A percentile compares a stretch with the other conserved stretches of the same genome.
Evolutionary conservation across 2,329 filamentous ascomycete genomes (phyloP).

Genomic region (Trichoderma semiorbis): DNA sequence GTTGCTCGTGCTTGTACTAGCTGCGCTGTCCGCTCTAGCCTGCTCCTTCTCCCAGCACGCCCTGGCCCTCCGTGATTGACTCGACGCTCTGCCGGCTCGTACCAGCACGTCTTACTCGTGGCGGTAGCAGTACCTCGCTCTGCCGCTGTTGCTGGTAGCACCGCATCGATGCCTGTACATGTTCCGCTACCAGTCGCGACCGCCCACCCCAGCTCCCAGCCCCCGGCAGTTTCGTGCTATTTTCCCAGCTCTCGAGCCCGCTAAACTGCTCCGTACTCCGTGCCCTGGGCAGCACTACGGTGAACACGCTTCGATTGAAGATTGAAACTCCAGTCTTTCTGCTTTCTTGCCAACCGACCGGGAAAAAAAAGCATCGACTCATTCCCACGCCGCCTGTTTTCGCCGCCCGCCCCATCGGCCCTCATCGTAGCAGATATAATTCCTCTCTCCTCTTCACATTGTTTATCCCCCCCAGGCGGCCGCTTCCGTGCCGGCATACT

Average conservation of each 20-base stretch:
- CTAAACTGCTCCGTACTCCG: conserved; percentile 9
- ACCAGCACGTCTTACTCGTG: background rate
- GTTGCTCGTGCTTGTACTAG: background rate
- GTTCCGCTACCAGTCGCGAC: background rate
- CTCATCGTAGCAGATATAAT: background rate
- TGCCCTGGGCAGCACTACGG: conserved; percentile 14
- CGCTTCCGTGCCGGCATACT: background rate
- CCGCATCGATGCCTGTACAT: background rate
- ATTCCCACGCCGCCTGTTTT: background rate
- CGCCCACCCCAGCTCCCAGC: background rate
- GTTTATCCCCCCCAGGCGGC: background rate
- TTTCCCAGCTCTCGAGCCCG: background rate
- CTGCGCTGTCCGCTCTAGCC: background rate
- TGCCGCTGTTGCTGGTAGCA: background rate
- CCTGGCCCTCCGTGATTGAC: background rate
- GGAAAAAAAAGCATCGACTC: conserved; percentile 1
- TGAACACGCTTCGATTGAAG: conserved; percentile 8
- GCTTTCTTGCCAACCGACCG: conserved; percentile 9
- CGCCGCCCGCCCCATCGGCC: background rate
- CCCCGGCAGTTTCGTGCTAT: conserved; percentile 7
- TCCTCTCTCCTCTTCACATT: background rate
- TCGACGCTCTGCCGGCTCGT: background rate
- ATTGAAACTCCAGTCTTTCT: conserved; percentile 12
- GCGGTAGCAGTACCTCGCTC: background rate
- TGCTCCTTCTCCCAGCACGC: background rate